Base-by-base conservation (phyloP, 768 basidiomycete genomes). In the Nidula microcarpa region DNA sequence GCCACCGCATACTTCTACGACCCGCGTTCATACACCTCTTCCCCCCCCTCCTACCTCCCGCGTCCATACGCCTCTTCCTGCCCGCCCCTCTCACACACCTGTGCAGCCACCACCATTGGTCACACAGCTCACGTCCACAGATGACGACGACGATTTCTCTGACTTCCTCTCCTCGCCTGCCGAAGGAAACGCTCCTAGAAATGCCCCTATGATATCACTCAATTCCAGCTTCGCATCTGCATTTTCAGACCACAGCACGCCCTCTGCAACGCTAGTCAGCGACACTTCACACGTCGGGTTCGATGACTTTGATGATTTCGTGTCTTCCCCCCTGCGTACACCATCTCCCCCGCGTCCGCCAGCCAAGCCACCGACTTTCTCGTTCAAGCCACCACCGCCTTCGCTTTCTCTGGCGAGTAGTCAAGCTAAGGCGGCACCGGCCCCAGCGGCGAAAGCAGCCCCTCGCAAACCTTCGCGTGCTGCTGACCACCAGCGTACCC, bases 71-170 rank as follows among this genome's bases (percentile, higher is more conserved):
- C 11, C 45, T 62, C 65, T 35, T 59, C 66, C n/a, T 62, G 68
- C 49, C 57, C 61, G 50, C 49, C 55, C 36, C 8, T 30, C 49
- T 14, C 50, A 49, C 33, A 41, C 70, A 3, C 23, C 23, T 30
- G 23, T 30, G 23, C 65, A 66, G 18, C 65, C 69, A 49, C 56
- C 62, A 34, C 53, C 66, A 18, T 51, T 67, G 35, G 60, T 68
- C 6, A 58, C 64, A 30, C 54, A 52, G 13, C 51, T 50, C 17
- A 53, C 64, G 18, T 56, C 62, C 23, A 61, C 66, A 35, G 61
- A 66, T 49, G 73, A 74, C 46, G 79, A 83, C 50, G 76, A 78
- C 52, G 81, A 84, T 47, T 88, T 85, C 58, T 71, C 77, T 5
- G 81, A 81, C 32, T 77, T 75, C 55, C 65, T 73, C 6, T 74